Percentiles rank a stretch among this genome's conserved stretches.
These are phyloP conservation scores for Cornus controversa DNA, from an alignment of 148 eudicot species.

Conservation along the genomic window DNA sequence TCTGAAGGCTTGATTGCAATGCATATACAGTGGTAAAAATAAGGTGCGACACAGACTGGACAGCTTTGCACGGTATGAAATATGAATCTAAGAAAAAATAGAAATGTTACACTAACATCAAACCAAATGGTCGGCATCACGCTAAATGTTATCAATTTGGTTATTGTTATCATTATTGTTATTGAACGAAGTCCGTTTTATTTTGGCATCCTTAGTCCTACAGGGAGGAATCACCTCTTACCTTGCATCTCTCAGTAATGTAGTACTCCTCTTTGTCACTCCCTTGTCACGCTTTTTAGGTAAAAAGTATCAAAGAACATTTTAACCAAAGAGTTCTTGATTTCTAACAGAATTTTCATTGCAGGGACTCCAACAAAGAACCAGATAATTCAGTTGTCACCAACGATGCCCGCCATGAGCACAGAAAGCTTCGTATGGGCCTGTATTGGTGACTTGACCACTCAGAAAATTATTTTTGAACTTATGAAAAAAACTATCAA, in stretches of 20 bases:
- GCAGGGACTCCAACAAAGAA: constrained; percentile 28
- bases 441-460: constrained; percentile 13
- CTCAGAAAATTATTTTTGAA: constrained; percentile 7
- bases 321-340: not conserved
- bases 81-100: too few relatives aligned
- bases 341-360: not conserved
- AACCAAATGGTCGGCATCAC: too few relatives aligned
- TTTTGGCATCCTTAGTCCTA: too few relatives aligned
- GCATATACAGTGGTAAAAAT: too few relatives aligned
- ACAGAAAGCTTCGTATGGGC: constrained; percentile 26
- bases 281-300: not conserved
- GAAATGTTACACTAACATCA: too few relatives aligned
- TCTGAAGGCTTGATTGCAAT: not conserved
- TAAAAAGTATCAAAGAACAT: not conserved
- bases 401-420: constrained; percentile 33
- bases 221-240: not conserved
- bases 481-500: not conserved
- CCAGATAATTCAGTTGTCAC: constrained; percentile 22
- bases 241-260: not conserved
- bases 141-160: too few relatives aligned
- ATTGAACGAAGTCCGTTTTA: too few relatives aligned
- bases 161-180: too few relatives aligned
- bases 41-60: too few relatives aligned
- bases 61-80: not conserved
- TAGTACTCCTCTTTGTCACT: not conserved